phyloP scores from a whole-genome alignment of 148 eudicot genomes.

The Fallopia convolvulus region DNA sequence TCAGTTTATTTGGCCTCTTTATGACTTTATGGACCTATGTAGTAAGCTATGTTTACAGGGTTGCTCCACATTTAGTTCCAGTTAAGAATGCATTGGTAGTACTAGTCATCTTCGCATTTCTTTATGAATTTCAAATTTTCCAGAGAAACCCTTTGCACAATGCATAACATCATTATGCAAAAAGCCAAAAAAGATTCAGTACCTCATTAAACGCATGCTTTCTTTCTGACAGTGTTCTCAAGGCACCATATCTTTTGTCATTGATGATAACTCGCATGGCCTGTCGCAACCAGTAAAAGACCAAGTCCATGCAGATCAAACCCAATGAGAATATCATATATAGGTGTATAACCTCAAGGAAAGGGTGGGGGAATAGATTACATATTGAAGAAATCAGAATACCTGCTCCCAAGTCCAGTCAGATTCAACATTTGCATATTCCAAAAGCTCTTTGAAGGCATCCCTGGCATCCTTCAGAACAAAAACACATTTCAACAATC shows the following conservation, averaged over 20 bases:
- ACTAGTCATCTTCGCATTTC: not conserved
- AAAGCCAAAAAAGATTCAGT: slow-evolving; percentile 1
- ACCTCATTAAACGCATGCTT: slow-evolving; percentile 95
- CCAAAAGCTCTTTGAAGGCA: slow-evolving; percentile 78
- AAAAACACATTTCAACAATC: not conserved
- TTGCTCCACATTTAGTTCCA: not conserved
- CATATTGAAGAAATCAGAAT: slow-evolving; percentile 1
- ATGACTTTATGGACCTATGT: not conserved
- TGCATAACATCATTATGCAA: not conserved
- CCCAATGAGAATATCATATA: not conserved
- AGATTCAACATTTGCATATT: slow-evolving; percentile 69
- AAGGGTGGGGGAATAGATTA: not conserved
- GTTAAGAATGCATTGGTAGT: not conserved
- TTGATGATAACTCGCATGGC: slow-evolving; percentile 85
- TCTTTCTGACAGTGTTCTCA: slow-evolving; percentile 78
- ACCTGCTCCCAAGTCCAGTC: slow-evolving; percentile 99
- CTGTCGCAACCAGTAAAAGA: slow-evolving; percentile 26
- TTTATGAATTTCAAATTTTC: not conserved
- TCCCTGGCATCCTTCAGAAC: slow-evolving; percentile 74
- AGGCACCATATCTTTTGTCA: slow-evolving; percentile 85
- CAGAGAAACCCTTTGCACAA: not conserved
- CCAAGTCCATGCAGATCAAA: slow-evolving; percentile 8
- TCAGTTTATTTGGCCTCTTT: not conserved
- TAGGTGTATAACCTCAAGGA: not conserved
- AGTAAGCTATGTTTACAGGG: not conserved